phyloP scores from a whole-genome alignment of 768 basidiomycete genomes.

The Imleria badia region DNA sequence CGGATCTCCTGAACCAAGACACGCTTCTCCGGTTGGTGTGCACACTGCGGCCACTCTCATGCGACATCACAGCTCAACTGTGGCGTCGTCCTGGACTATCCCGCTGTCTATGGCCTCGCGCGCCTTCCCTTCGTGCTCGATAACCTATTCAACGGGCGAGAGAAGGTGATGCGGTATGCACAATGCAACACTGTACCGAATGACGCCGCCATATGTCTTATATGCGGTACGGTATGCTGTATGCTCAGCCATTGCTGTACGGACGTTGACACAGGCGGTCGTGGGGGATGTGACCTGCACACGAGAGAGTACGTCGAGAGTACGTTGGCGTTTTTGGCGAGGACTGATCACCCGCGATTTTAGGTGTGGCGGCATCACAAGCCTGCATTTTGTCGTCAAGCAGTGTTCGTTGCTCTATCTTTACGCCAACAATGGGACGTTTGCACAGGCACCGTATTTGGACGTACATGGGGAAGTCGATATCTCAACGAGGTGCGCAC shows the following conservation, averaged over 20 bases:
- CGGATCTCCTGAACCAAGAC: constrained; percentile 78
- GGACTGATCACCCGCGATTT: no score
- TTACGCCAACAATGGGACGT: constrained; percentile 89
- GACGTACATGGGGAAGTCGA: constrained; percentile 95
- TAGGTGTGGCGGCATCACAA: constrained; percentile 89
- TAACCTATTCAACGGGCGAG: constrained; percentile 70
- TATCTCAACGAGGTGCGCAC: constrained; percentile 77
- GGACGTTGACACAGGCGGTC: constrained; percentile 52
- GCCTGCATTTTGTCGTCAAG: constrained; percentile 89
- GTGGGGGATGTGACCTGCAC: constrained; percentile 96
- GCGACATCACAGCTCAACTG: constrained; percentile 77
- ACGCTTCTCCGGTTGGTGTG: constrained; percentile 89
- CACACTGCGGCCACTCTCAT: constrained; percentile 82
- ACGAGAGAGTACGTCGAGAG: constrained; percentile 91
- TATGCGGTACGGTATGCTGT: constrained; percentile 87
- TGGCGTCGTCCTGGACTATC: constrained; percentile 79
- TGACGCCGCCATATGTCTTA: constrained; percentile 88
- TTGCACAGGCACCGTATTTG: constrained; percentile 84
- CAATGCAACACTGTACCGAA: constrained; percentile 77
- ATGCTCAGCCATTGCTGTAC: constrained; percentile 91
- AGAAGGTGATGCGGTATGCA: constrained; percentile 69
- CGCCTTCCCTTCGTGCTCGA: constrained; percentile 84
- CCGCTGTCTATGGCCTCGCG: constrained; percentile 78
- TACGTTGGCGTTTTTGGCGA: no score
- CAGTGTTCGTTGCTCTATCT: constrained; percentile 88